Evolutionary conservation across 2,329 filamentous ascomycete species (phyloP).

Genomic region (Monosporascus sp.): DNA sequence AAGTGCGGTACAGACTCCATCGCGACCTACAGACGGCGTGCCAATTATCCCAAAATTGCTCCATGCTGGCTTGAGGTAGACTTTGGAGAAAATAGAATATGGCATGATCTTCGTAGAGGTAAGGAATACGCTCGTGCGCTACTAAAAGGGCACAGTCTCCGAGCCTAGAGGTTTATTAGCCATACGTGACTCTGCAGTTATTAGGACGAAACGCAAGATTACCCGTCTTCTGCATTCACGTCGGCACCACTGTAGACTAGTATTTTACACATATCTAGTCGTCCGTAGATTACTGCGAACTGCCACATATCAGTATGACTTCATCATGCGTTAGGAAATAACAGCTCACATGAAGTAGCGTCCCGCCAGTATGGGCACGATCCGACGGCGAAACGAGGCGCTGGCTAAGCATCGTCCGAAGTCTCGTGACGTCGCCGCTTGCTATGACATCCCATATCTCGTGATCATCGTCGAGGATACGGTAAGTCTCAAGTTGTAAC

Average conservation of each 20-base stretch:
- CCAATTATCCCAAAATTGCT: neutral
- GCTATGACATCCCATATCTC: neutral
- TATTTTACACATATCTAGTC: constrained; percentile 6
- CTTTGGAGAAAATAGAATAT: constrained; percentile 5
- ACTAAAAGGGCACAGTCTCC: neutral
- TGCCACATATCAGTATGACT: constrained; percentile 1
- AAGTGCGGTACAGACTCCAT: fast-evolving
- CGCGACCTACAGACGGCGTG: fast-evolving
- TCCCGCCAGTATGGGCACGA: fast-evolving
- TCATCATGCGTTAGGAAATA: neutral
- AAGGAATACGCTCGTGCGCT: no score
- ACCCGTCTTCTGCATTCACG: constrained; percentile 4
- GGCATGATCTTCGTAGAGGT: no score
- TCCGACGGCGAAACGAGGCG: constrained; percentile 7
- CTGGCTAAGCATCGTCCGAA: constrained; percentile 6
- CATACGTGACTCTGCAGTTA: neutral
- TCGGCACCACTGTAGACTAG: constrained; percentile 10
- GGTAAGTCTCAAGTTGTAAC: constrained; percentile 1
- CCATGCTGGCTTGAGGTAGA: neutral
- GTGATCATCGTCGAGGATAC: constrained; percentile 3
- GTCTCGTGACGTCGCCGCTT: neutral
- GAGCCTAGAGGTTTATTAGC: neutral
- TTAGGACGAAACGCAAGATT: neutral
- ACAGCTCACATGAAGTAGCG: constrained; percentile 5
- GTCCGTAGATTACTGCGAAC: neutral